A percentile compares a stretch with the other conserved stretches of the same genome.
Conservation (phyloP, 371 early-diverging fungal genomes). For the Chytridium lagenaria region DNA sequence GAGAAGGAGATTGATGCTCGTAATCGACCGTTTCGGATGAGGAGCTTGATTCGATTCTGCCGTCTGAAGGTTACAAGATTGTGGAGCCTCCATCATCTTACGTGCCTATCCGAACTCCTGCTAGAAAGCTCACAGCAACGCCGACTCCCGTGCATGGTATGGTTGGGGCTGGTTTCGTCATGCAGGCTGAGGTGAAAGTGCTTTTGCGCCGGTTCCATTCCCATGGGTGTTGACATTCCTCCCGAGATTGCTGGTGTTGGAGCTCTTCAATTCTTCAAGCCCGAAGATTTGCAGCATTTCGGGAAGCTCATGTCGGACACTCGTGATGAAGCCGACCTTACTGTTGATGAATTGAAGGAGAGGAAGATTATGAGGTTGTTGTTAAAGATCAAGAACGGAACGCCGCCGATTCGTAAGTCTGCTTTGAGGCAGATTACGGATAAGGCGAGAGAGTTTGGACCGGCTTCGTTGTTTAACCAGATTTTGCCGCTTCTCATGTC, state of each 20-base stretch:
- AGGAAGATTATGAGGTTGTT: conserved; percentile 94
- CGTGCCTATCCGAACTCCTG: conserved; percentile 93
- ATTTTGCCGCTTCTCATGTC: conserved; percentile 96
- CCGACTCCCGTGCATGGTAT: conserved; percentile 86
- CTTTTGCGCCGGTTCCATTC: conserved; percentile 59
- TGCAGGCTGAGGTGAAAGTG: conserved; percentile 71
- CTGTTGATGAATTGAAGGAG: conserved; percentile 90
- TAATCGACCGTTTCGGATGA: conserved; percentile 86
- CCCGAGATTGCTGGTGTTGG: conserved; percentile 91
- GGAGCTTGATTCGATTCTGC: conserved; percentile 93
- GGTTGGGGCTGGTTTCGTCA: conserved; percentile 73
- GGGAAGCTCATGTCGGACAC: conserved; percentile 88
- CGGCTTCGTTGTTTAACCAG: conserved; percentile 95
- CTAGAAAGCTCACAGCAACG: conserved; percentile 92
- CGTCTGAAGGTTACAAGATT: conserved; percentile 88
- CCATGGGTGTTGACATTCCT: conserved; percentile 64
- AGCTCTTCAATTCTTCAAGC: conserved; percentile 91
- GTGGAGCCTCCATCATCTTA: conserved; percentile 90
- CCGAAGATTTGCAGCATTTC: conserved; percentile 96
- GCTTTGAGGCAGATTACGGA: conserved; percentile 95
- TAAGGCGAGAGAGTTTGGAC: conserved; percentile 94
- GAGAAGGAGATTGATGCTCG: conserved; percentile 86
- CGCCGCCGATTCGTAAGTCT: conserved; percentile 91
- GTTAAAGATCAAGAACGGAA: conserved; percentile 97
- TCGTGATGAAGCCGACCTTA: conserved; percentile 81